Percentiles rank a stretch among this genome's conserved stretches.
phyloP scores from a whole-genome alignment of 805 yeast species.

The Candida berthetii region DNA sequence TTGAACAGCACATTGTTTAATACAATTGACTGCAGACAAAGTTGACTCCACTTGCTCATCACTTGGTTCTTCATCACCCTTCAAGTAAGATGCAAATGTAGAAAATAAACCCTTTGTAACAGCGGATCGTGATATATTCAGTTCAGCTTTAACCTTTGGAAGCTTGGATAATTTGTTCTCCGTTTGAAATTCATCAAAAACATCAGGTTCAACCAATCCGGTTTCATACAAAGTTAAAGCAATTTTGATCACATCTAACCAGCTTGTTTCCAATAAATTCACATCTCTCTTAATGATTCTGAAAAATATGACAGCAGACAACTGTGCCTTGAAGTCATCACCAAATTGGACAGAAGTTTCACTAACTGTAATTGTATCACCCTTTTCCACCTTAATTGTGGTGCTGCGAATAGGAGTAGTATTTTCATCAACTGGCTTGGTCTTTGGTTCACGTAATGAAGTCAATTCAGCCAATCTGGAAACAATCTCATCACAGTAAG shows the following conservation, averaged over 20 bases:
- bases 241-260: constrained; percentile 57
- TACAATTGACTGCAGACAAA: constrained; percentile 74
- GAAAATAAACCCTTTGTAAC: constrained; percentile 80
- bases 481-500: constrained; percentile 61
- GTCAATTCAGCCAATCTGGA: constrained; percentile 63
- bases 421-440: constrained; percentile 1
- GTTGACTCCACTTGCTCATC: constrained; percentile 90
- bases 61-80: constrained; percentile 94
- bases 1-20: constrained; percentile 60
- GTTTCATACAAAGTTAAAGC: constrained; percentile 64
- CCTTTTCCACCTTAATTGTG: constrained; percentile 19
- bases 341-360: constrained; percentile 83
- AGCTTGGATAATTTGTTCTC: constrained; percentile 45
- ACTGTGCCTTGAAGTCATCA: constrained; percentile 84
- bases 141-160: constrained; percentile 60
- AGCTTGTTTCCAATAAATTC: constrained; percentile 36
- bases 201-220: constrained; percentile 61
- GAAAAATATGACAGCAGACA: constrained; percentile 81
- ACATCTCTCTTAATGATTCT: constrained; percentile 60
- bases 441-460: constrained; percentile 40
- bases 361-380: constrained; percentile 56
- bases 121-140: constrained; percentile 54
- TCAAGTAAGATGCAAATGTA: constrained; percentile 85
- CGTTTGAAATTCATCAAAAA: constrained; percentile 60
- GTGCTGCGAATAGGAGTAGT: constrained; percentile 3